Conservation (phyloP, 2,329 filamentous ascomycete species). For the Sphaerulina vaccinii region DNA sequence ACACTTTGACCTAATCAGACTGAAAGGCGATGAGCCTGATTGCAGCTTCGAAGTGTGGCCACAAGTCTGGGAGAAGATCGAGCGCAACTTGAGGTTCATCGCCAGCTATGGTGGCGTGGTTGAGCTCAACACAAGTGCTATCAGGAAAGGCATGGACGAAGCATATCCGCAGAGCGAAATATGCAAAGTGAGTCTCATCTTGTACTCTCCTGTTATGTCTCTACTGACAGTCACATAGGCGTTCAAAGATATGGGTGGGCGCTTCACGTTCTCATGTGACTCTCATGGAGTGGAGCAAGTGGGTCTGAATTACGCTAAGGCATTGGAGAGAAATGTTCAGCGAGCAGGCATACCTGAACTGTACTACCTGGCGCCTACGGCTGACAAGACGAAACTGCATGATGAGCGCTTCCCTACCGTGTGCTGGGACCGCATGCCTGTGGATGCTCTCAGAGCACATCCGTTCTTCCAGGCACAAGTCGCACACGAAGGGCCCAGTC, state of each 20-base stretch:
- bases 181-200: constrained; percentile 60
- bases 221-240: constrained; percentile 48
- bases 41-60: constrained; percentile 46
- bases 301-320: constrained; percentile 70
- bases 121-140: constrained; percentile 82
- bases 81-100: constrained; percentile 71
- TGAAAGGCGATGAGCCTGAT: constrained; percentile 70
- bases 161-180: constrained; percentile 82
- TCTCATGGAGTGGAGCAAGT: constrained; percentile 87
- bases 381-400: constrained; percentile 26
- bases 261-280: constrained; percentile 90
- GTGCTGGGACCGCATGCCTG: constrained; percentile 25
- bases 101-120: constrained; percentile 74
- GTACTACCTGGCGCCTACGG: constrained; percentile 39
- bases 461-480: constrained; percentile 23
- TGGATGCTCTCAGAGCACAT: constrained; percentile 25
- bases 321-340: constrained; percentile 53
- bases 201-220: not conserved
- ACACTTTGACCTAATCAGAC: constrained; percentile 87
- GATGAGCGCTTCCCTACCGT: constrained; percentile 37
- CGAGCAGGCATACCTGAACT: constrained; percentile 64
- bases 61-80: constrained; percentile 70
- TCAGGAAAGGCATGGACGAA: constrained; percentile 87
- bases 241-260: constrained; percentile 70
- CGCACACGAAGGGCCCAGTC: not conserved